phyloP scores from a whole-genome alignment of 2,329 filamentous ascomycete genomes.

The Coniochaeta sp. region DNA sequence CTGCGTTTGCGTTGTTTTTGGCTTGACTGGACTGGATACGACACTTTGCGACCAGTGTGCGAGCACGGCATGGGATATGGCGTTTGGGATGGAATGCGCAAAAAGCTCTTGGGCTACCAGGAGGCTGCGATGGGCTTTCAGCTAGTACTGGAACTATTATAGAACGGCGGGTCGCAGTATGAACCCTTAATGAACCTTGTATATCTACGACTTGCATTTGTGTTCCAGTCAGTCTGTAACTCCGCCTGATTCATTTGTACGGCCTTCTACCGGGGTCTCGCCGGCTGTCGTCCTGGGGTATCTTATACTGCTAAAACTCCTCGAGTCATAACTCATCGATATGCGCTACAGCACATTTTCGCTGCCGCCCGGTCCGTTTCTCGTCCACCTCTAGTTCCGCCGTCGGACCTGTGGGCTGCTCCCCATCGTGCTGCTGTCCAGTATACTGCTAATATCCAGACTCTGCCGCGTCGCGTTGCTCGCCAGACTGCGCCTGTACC shows the following conservation, averaged over 20 bases:
- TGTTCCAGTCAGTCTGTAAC: too few relatives aligned
- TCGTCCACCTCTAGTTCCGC: conserved; percentile 9
- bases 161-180: neutral
- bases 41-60: neutral
- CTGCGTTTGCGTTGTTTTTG: neutral
- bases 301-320: conserved; percentile 1
- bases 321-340: neutral
- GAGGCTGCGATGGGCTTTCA: neutral
- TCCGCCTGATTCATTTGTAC: too few relatives aligned
- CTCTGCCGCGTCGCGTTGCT: conserved; percentile 39
- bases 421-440: conserved; percentile 50
- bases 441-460: conserved; percentile 48
- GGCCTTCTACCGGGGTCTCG: too few relatives aligned
- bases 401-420: conserved; percentile 46
- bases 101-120: neutral
- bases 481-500: conserved; percentile 23
- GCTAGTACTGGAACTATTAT: neutral
- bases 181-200: neutral
- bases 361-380: neutral
- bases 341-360: neutral
- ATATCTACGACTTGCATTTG: neutral
- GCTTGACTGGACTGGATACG: neutral
- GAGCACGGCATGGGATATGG: neutral
- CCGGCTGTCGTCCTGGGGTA: neutral
- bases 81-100: neutral